Conservation (phyloP, 2,329 filamentous ascomycete genomes). For the Botrytis fabae region DNA sequence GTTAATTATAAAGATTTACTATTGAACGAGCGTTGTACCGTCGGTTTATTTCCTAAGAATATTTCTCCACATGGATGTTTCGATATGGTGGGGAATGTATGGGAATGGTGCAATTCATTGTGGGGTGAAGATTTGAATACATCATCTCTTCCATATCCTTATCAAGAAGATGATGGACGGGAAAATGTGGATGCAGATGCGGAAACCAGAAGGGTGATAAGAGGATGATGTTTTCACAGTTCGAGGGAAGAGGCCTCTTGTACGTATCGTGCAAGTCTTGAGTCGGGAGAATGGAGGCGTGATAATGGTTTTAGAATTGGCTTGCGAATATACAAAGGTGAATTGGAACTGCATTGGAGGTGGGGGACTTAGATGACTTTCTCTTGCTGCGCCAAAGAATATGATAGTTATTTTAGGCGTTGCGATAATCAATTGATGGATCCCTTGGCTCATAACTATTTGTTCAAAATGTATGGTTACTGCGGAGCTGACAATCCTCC, state of each 20-base stretch:
- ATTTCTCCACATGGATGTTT: background rate
- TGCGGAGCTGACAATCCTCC: background rate
- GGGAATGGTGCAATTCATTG: background rate
- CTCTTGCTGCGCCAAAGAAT: background rate
- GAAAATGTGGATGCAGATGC: background rate
- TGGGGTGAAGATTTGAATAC: background rate
- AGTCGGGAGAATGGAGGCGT: background rate
- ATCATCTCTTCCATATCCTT: background rate
- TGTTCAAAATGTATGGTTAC: background rate
- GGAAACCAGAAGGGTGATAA: background rate
- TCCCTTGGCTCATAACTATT: background rate
- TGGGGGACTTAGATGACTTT: background rate
- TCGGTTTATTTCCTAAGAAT: background rate
- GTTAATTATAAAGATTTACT: background rate
- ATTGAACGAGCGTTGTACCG: background rate
- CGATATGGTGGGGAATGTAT: background rate
- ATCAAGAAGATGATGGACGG: background rate
- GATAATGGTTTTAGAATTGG: background rate
- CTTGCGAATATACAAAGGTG: background rate
- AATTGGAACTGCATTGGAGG: rapidly evolving
- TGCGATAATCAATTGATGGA: background rate
- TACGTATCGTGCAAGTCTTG: background rate
- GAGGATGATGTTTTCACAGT: background rate
- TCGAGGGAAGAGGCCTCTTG: background rate
- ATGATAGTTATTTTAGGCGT: background rate